phyloP scores from a whole-genome alignment of 345 rosid species.

The Camelina neglecta region DNA sequence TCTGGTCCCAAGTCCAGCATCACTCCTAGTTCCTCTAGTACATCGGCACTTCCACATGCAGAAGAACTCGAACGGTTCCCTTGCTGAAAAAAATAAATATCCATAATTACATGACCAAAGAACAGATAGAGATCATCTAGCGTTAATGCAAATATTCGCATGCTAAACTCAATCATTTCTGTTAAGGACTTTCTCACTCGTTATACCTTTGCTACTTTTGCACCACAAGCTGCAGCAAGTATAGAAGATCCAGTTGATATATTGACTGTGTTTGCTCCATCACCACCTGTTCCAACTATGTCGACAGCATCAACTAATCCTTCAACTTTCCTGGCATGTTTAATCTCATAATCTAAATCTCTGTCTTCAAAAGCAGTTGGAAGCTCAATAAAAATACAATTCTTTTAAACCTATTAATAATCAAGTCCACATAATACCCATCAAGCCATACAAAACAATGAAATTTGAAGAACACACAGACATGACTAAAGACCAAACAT shows the following conservation, averaged over 20 bases:
- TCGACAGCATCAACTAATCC: constrained; percentile 78
- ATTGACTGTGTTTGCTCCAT: constrained; percentile 94
- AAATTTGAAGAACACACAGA: constrained; percentile 1
- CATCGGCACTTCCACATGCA: constrained; percentile 99
- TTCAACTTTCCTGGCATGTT: constrained; percentile 75
- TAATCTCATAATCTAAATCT: neutral
- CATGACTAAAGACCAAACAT: neutral
- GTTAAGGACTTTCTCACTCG: neutral
- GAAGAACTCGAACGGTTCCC: constrained; percentile 97
- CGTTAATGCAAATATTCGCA: neutral
- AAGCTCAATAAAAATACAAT: constrained; percentile 6
- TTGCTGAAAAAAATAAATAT: constrained; percentile 64
- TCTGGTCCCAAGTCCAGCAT: constrained; percentile 78
- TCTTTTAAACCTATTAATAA: neutral
- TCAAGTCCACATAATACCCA: no score
- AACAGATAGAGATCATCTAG: neutral
- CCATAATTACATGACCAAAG: neutral
- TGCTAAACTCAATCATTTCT: neutral
- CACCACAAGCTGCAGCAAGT: constrained; percentile 95
- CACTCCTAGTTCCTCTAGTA: constrained; percentile 80
- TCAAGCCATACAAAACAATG: neutral
- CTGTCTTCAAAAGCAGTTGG: neutral
- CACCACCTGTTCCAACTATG: constrained; percentile 96
- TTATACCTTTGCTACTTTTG: constrained; percentile 90
- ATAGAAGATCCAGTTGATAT: constrained; percentile 94